Conservation (phyloP, 257 asterid species). For the Scutellaria minor region DNA sequence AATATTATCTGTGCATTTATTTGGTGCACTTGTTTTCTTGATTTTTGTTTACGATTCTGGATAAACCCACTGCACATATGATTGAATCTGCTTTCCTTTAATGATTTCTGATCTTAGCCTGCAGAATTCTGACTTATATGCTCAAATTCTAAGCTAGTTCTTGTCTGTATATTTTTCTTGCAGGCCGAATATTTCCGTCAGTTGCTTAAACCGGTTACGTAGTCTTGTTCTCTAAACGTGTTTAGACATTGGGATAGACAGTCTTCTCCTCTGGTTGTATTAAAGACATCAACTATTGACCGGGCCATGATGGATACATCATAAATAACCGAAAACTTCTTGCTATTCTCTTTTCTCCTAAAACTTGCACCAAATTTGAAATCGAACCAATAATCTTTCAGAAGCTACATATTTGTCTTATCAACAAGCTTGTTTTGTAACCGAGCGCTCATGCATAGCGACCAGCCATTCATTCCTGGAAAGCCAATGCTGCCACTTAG, state of each 20-base stretch:
- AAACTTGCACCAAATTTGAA: slow-evolving; percentile 19
- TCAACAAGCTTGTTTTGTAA: slow-evolving; percentile 15
- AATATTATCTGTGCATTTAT: background rate
- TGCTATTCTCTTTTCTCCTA: slow-evolving; percentile 24
- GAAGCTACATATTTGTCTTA: slow-evolving; percentile 26
- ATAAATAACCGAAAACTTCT: slow-evolving; percentile 37
- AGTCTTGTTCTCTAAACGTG: slow-evolving; percentile 46
- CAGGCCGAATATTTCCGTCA: slow-evolving; percentile 97
- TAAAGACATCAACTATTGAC: slow-evolving; percentile 25
- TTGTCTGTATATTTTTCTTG: slow-evolving; percentile 30
- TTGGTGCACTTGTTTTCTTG: background rate
- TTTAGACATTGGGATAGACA: slow-evolving; percentile 8
- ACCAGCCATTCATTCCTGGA: slow-evolving; percentile 44
- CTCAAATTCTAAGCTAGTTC: slow-evolving; percentile 4
- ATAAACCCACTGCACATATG: background rate
- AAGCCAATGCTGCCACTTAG: slow-evolving; percentile 49
- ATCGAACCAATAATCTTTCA: slow-evolving; percentile 2
- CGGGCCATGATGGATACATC: slow-evolving; percentile 42
- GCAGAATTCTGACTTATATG: background rate
- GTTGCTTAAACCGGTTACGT: slow-evolving; percentile 94
- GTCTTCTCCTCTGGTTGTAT: slow-evolving; percentile 35
- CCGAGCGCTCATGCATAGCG: slow-evolving; percentile 55
- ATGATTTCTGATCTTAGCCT: background rate
- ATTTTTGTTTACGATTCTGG: background rate
- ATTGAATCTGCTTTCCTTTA: slow-evolving; percentile 5